Base-by-base conservation (phyloP, 805 yeast genomes). In the Saccharomycopsis malanga region DNA sequence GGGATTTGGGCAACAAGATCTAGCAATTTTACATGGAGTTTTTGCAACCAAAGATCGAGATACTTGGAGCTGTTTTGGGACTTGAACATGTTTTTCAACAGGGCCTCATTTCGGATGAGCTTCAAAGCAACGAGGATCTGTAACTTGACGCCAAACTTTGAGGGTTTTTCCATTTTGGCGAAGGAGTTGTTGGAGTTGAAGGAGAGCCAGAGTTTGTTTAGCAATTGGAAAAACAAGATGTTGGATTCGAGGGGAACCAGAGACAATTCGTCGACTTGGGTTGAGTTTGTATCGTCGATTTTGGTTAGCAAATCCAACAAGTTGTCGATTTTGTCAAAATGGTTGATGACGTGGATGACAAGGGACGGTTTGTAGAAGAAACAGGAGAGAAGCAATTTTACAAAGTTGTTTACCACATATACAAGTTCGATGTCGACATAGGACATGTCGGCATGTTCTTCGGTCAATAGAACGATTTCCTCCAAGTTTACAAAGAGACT, bases 381-480 rank as follows among this genome's bases (percentile, higher is more conserved):
- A 4, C 29, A n/a, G 4, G 40, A 10, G 12, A 48, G 39, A 15
- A 51, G 14, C 7, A 51, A 34, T 15, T 51, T 51, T 24, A 51
- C 12, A 34, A 51, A 47, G 21, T 42, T 45, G 29, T 45, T 44
- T 5, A 39, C 18, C 30, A 51, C 25, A 7, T 37, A 39, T 14
- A 51, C 30, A n/a, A 51, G 25, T 15, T 51, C 54, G 15, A 29
- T 24, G 35, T 51, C 54, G 24, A 48, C 24, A 35, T 30, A 48
- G 20, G 21, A 20, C 10, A 45, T 21, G 29, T 48, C 46, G 5
- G 50, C 42, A 14, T 48, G 50, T 38, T 48, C 53, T 27, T 51
- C 54, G 12, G 54, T 48, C 14, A 51, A 27, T 20, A 51, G 39
- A 15, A 49, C 45, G 27, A 51, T 38, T 21, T 48, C 52, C 20